phyloP scores from a whole-genome alignment of 371 early-diverging fungal species.

The Mortierella sp. region DNA sequence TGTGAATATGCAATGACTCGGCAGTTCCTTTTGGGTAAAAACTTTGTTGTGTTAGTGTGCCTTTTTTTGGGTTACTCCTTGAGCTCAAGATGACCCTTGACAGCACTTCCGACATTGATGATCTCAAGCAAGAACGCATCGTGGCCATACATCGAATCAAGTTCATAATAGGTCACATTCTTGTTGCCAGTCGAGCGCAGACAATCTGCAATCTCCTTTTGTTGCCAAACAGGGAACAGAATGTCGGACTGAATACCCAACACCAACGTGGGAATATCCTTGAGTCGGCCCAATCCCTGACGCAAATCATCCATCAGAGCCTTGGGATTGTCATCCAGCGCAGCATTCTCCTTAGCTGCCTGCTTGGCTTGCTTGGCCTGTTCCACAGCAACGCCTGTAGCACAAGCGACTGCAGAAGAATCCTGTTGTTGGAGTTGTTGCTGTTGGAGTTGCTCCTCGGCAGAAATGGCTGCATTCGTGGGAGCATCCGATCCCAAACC shows the following conservation, averaged over 20 bases:
- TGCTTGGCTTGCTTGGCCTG: background rate
- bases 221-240: conserved; percentile 95
- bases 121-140: conserved; percentile 95
- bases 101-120: conserved; percentile 90
- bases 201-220: conserved; percentile 92
- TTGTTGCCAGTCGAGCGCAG: conserved; percentile 85
- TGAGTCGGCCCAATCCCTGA: conserved; percentile 65
- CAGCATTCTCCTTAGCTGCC: background rate
- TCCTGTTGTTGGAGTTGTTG: conserved; percentile 8
- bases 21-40: too few relatives aligned
- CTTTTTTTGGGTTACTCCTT: conserved; percentile 38
- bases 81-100: conserved; percentile 92
- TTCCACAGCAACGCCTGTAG: conserved; percentile 7
- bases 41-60: too few relatives aligned
- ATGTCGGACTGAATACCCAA: conserved; percentile 96
- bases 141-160: conserved; percentile 97
- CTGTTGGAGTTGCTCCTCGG: conserved; percentile 28
- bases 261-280: conserved; percentile 82
- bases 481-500: conserved; percentile 49
- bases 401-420: conserved; percentile 10
- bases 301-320: conserved; percentile 66
- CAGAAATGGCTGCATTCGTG: conserved; percentile 42
- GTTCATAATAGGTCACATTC: conserved; percentile 92
- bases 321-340: conserved; percentile 33
- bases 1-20: too few relatives aligned